A percentile compares a stretch with the other conserved stretches of the same genome.
phyloP scores from a whole-genome alignment of 331 rosid species.

The Rosa hybrid region DNA sequence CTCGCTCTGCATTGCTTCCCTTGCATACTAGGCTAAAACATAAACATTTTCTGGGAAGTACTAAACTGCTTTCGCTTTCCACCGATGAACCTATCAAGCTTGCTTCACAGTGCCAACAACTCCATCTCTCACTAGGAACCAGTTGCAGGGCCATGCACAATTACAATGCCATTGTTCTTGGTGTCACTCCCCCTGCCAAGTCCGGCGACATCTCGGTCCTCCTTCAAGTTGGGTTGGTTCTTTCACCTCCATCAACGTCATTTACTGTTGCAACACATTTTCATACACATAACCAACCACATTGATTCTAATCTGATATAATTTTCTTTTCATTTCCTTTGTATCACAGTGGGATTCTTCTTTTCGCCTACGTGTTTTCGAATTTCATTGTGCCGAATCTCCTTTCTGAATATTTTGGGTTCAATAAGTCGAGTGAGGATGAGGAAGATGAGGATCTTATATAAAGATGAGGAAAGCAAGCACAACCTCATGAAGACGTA shows the following conservation, averaged over 20 bases:
- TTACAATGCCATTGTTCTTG: constrained; percentile 26
- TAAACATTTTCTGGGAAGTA: constrained; percentile 22
- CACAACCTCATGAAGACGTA: neutral
- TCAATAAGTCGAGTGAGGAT: constrained; percentile 33
- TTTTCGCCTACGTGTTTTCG: constrained; percentile 37
- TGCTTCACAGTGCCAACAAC: constrained; percentile 18
- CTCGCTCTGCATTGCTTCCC: constrained; percentile 39
- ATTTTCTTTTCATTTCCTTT: neutral
- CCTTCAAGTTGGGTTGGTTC: constrained; percentile 42
- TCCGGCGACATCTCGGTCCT: constrained; percentile 40
- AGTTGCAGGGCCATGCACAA: constrained; percentile 37
- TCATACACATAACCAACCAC: neutral
- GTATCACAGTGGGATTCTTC: constrained; percentile 50
- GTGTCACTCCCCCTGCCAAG: constrained; percentile 30
- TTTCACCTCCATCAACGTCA: neutral
- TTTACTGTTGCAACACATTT: neutral
- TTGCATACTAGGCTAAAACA: constrained; percentile 25
- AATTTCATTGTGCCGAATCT: constrained; percentile 58
- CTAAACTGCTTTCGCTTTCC: constrained; percentile 26
- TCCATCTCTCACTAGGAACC: constrained; percentile 25
- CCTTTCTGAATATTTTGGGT: constrained; percentile 34
- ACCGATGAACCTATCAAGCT: constrained; percentile 5
- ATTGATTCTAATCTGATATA: neutral
- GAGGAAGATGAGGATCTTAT: constrained; percentile 30
- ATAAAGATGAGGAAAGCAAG: constrained; percentile 6